Evolutionary conservation across 1,284 basidiomycete genomes (phyloP), one percentile per base, ranked within the genome.

Genomic region (Athelia psychrophila): DNA sequence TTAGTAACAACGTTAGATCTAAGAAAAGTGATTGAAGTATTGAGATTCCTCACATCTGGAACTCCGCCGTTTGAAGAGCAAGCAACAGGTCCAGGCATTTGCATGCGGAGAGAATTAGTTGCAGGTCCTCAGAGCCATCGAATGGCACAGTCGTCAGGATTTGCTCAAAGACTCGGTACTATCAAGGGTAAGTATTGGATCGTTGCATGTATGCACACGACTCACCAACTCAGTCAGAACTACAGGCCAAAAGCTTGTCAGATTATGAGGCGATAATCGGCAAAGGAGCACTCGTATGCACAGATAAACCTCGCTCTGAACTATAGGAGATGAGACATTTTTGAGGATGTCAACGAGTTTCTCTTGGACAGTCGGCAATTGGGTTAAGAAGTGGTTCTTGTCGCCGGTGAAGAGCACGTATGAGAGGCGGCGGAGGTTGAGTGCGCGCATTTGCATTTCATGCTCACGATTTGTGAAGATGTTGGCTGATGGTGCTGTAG

Each of bases 181-280:
- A 49, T 13, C 48, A 20, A 47, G 44, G 32, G 33, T 22, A 30
- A 13, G 18, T 50, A 18, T 2, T 16, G 51, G 5, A 3, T 3
- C 32, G 32, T 32, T 40, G 46, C 16, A n/a, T 3, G 22, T n/a
- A 6, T 42, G 38, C n/a, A 42, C 5, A 42, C 8, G 16, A 70
- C 86, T 58, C 61, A 92, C 93, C 61, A 98, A 72, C 71, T 99
- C 96, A 2, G 95, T 92, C 57, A 98, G 70, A 49, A 99, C 81
- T 27, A 98, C 91, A 1, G 97, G 96, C 97, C 97, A 99, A 69
- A 99, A 94, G 59, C 93, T 94, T 15, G 91, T 86, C 61, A 99
- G 67, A 65, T 98, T 97, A 61, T 96, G 91, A 3, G 91, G 83
- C 9, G 89, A 90, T 53, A 98, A 81, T n/a, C 97, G 86, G 64